These are phyloP conservation scores for Psilocybe subaeruginosa DNA, from an alignment of 768 basidiomycete genomes.

Conservation along the genomic window DNA sequence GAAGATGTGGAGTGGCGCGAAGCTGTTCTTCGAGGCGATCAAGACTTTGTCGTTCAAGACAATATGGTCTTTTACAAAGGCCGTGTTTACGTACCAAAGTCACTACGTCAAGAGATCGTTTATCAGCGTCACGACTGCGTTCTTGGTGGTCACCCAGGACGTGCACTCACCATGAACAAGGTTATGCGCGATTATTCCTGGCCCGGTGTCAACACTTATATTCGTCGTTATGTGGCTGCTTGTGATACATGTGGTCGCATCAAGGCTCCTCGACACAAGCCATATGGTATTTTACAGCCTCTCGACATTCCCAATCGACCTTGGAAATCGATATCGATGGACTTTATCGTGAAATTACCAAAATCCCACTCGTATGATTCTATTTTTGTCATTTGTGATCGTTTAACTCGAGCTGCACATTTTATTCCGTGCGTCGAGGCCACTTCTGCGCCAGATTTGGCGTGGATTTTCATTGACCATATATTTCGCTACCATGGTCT, in stretches of 20 bases:
- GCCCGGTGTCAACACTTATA: conserved; percentile 31
- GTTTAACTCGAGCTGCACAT: conserved; percentile 41
- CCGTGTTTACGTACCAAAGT: conserved; percentile 30
- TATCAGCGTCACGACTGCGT: conserved; percentile 36
- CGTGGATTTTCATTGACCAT: conserved; percentile 35
- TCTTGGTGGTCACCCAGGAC: conserved; percentile 36
- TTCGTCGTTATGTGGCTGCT: conserved; percentile 31
- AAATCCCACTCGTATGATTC: conserved; percentile 37
- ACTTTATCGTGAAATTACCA: conserved; percentile 46
- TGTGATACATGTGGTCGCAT: conserved; percentile 37
- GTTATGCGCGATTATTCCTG: conserved; percentile 42
- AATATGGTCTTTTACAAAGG: conserved; percentile 27
- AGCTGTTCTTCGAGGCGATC: conserved; percentile 18
- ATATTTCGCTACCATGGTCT: conserved; percentile 39
- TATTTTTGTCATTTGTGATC: conserved; percentile 39
- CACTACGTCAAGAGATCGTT: conserved; percentile 32
- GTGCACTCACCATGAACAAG: conserved; percentile 31
- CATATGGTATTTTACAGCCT: conserved; percentile 38
- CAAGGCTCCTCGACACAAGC: conserved; percentile 35
- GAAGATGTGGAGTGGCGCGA: conserved; percentile 28
- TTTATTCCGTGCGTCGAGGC: conserved; percentile 40
- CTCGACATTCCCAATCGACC: conserved; percentile 37
- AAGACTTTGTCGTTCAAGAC: conserved; percentile 20
- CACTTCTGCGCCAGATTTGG: conserved; percentile 31
- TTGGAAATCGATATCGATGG: conserved; percentile 42